Conservation (phyloP, 164 flowering plant species). For the Macadamia integrifolia region DNA sequence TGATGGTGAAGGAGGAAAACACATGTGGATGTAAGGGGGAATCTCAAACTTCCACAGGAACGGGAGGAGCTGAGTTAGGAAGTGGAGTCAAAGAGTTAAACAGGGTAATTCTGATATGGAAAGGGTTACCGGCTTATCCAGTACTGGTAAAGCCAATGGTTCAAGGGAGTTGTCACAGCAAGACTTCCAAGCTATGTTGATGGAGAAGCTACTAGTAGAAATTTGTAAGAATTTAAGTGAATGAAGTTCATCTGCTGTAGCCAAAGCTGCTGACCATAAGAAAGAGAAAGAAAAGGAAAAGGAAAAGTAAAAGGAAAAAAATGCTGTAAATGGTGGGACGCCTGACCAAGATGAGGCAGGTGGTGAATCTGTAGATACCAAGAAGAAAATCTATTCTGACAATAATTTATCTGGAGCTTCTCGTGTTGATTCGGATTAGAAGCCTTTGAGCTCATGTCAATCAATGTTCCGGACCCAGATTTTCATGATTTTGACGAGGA, state of each 20-base stretch:
- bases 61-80: conserved; percentile 16
- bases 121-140: conserved; percentile 7
- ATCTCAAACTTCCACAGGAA: conserved; percentile 17
- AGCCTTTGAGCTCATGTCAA: not conserved
- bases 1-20: conserved; percentile 19
- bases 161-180: conserved; percentile 23
- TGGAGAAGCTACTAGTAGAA: conserved; percentile 37
- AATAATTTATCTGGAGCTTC: not conserved
- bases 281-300: conserved; percentile 1
- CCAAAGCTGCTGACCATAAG: conserved; percentile 7
- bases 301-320: not conserved
- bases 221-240: conserved; percentile 29
- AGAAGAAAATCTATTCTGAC: not conserved
- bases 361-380: not conserved
- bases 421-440: not conserved
- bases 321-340: not conserved
- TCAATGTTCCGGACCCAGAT: conserved; percentile 31
- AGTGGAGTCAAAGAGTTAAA: conserved; percentile 12
- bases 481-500: conserved; percentile 39
- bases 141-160: conserved; percentile 11
- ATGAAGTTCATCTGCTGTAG: conserved; percentile 12
- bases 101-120: conserved; percentile 15
- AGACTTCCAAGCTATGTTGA: conserved; percentile 32
- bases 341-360: not conserved
- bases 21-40: conserved; percentile 6